These are phyloP conservation scores for Rhynchosporium secalis DNA, from an alignment of 2,329 filamentous ascomycete species.

Conservation along the genomic window DNA sequence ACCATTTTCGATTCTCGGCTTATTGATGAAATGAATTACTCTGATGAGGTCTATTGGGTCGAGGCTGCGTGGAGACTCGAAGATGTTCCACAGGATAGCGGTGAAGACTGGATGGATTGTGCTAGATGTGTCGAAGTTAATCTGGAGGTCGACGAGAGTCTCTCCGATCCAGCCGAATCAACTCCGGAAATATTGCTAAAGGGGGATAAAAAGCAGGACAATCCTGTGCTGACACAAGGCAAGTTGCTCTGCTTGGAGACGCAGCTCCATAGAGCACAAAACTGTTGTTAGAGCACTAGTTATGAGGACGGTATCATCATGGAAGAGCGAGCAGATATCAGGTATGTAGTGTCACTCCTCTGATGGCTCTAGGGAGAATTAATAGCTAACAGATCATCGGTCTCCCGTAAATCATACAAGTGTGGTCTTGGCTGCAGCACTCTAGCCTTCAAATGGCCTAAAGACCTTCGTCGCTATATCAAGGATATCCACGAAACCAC, in stretches of 20 bases:
- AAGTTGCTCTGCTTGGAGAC: constrained; percentile 11
- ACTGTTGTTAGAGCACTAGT: constrained; percentile 16
- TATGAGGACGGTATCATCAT: constrained; percentile 8
- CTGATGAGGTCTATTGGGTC: constrained; percentile 14
- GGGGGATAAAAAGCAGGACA: background rate
- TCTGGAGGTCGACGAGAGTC: constrained; percentile 4
- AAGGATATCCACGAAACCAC: constrained; percentile 16
- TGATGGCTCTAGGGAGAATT: constrained; percentile 8
- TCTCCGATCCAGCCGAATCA: constrained; percentile 12
- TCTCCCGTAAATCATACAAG: constrained; percentile 15
- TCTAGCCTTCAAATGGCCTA: constrained; percentile 15
- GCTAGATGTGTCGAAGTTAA: constrained; percentile 14
- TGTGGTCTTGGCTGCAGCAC: constrained; percentile 15
- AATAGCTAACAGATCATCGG: constrained; percentile 12
- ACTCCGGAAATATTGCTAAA: constrained; percentile 14
- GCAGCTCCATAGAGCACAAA: constrained; percentile 8
- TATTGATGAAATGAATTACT: constrained; percentile 5
- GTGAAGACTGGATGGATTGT: constrained; percentile 5
- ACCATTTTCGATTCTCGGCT: background rate
- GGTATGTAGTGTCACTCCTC: constrained; percentile 15
- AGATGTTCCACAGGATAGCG: constrained; percentile 13
- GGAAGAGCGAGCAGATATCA: constrained; percentile 15
- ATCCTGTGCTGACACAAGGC: constrained; percentile 3
- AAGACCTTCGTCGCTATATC: constrained; percentile 20
- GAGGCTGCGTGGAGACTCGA: constrained; percentile 16